Evolutionary conservation across 2,329 filamentous ascomycete genomes (phyloP).

Genomic region (Parastagonospora nodorum): DNA sequence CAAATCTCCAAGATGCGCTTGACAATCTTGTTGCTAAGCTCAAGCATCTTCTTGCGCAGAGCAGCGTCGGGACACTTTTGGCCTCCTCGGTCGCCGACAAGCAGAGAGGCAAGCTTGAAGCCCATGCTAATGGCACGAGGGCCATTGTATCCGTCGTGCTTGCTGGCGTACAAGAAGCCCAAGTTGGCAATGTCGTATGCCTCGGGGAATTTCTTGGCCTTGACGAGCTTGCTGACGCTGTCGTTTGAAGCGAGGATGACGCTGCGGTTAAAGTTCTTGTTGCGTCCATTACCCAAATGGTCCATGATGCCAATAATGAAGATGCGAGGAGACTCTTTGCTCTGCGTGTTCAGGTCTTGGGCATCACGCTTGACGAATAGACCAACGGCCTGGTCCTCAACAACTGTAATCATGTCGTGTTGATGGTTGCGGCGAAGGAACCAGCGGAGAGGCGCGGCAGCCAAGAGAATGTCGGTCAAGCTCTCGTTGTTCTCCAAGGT

Average conservation of each 20-base stretch:
- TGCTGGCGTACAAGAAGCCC: conserved; percentile 38
- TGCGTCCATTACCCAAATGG: conserved; percentile 34
- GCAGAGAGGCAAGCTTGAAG: conserved; percentile 43
- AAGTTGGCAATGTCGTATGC: conserved; percentile 42
- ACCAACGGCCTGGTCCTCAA: conserved; percentile 33
- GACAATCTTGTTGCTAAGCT: conserved; percentile 49
- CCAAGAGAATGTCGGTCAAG: conserved; percentile 40
- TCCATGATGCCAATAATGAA: conserved; percentile 39
- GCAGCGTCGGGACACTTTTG: conserved; percentile 37
- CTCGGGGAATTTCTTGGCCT: conserved; percentile 38
- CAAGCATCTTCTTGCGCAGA: conserved; percentile 47
- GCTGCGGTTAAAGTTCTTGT: conserved; percentile 34
- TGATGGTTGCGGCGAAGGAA: conserved; percentile 31
- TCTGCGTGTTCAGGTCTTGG: conserved; percentile 31
- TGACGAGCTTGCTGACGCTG: conserved; percentile 28
- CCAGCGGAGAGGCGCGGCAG: conserved; percentile 38
- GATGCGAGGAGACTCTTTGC: conserved; percentile 36
- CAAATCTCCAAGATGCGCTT: conserved; percentile 49
- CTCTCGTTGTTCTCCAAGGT: conserved; percentile 44
- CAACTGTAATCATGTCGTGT: conserved; percentile 26
- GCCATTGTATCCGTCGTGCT: conserved; percentile 40
- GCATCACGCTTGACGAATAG: conserved; percentile 37
- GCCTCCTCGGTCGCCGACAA: conserved; percentile 33
- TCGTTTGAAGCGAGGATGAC: conserved; percentile 36
- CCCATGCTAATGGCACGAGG: conserved; percentile 43